A percentile compares a stretch with the other conserved stretches of the same genome.
These are phyloP conservation scores for Parmelia sp. DNA, from an alignment of 495 filamentous ascomycete species.

Conservation along the genomic window DNA sequence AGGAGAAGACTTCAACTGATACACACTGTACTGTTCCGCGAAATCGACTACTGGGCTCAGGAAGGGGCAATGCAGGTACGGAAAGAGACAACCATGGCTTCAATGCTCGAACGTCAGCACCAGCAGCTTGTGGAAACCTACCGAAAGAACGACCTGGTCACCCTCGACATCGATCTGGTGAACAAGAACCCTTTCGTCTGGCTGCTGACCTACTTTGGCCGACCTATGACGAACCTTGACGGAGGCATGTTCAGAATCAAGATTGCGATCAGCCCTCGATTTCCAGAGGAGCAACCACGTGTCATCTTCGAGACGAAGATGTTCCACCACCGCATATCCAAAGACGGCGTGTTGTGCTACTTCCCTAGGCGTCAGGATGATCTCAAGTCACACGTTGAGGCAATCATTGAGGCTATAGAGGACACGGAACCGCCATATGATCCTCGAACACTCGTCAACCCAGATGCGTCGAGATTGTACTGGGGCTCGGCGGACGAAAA, in stretches of 20 bases:
- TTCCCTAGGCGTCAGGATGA: slow-evolving; percentile 68
- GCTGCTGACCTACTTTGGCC: slow-evolving; percentile 75
- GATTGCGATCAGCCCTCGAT: slow-evolving; percentile 76
- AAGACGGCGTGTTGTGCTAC: slow-evolving; percentile 77
- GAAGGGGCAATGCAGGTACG: slow-evolving; percentile 58
- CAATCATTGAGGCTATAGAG: slow-evolving; percentile 75
- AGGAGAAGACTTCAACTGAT: slow-evolving; percentile 60
- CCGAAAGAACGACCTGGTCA: slow-evolving; percentile 58
- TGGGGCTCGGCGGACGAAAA: slow-evolving; percentile 78
- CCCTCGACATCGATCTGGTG: slow-evolving; percentile 66
- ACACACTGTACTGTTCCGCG: slow-evolving; percentile 59
- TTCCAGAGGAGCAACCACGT: slow-evolving; percentile 87
- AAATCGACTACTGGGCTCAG: slow-evolving; percentile 62
- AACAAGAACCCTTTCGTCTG: slow-evolving; percentile 52
- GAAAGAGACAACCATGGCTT: slow-evolving; percentile 68
- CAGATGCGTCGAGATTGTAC: slow-evolving; percentile 77
- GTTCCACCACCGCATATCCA: slow-evolving; percentile 83
- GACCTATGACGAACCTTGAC: slow-evolving; percentile 88
- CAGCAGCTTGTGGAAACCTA: slow-evolving; percentile 74
- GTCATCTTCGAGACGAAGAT: slow-evolving; percentile 72
- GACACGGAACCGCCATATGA: slow-evolving; percentile 85
- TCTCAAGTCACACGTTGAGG: slow-evolving; percentile 75
- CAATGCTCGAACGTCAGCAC: slow-evolving; percentile 73
- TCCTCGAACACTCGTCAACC: slow-evolving; percentile 80
- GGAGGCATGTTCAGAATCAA: slow-evolving; percentile 82